phyloP scores from a whole-genome alignment of 345 rosid genomes.

The Eucalyptus fibrosa region DNA sequence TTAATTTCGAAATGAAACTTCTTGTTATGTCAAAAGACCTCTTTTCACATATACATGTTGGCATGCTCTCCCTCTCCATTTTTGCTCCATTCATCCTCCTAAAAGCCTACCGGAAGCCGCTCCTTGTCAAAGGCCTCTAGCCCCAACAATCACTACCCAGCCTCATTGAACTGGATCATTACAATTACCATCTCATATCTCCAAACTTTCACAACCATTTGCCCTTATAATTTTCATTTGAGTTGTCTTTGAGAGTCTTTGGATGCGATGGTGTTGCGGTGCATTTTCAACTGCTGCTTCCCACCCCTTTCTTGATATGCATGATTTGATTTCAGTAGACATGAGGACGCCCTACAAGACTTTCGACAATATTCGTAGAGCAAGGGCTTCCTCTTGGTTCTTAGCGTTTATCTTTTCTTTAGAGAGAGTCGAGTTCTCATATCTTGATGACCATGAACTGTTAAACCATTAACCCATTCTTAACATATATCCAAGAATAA shows the following conservation, averaged over 20 bases:
- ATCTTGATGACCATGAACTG: too few species aligned
- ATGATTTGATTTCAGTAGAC: background rate
- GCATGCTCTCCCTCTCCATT: too few species aligned
- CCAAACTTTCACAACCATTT: background rate
- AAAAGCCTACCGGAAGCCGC: rapidly evolving
- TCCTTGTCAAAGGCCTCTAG: rapidly evolving
- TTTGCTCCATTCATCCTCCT: rapidly evolving
- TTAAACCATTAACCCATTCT: too few species aligned
- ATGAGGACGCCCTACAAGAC: background rate
- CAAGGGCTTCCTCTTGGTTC: background rate
- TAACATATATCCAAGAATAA: too few species aligned
- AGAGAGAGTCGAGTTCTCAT: background rate
- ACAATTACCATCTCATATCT: background rate
- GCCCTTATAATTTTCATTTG: background rate
- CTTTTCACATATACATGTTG: too few species aligned
- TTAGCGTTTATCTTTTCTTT: background rate
- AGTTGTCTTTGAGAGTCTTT: background rate
- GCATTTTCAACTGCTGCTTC: background rate
- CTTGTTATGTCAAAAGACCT: rapidly evolving
- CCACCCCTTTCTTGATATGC: background rate
- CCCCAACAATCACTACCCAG: too few species aligned
- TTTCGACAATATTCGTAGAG: background rate
- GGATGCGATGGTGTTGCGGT: background rate
- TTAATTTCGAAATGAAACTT: too few species aligned
- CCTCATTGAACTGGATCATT: too few species aligned